Conservation (phyloP, 805 yeast genomes). For the Wickerhamiella qilinensis region DNA sequence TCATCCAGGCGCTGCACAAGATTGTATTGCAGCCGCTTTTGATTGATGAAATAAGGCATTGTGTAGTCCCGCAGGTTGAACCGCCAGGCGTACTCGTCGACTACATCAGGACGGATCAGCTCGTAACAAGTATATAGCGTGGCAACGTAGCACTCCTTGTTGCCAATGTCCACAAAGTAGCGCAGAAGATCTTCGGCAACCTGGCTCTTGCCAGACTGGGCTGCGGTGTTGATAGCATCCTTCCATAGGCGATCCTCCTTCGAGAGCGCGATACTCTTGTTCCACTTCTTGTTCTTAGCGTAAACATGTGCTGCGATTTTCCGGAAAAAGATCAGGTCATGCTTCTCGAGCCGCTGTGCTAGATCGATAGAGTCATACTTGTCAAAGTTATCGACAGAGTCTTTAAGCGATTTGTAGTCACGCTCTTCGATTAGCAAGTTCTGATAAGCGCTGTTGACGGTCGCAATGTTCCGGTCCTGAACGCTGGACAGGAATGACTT, state of each 20-base stretch:
- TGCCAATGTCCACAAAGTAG: slow-evolving; percentile 92
- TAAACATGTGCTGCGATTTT: slow-evolving; percentile 89
- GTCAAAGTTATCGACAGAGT: slow-evolving; percentile 77
- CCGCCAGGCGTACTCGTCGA: slow-evolving; percentile 82
- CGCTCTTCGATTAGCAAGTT: slow-evolving; percentile 91
- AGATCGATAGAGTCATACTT: slow-evolving; percentile 83
- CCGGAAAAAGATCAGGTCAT: slow-evolving; percentile 80
- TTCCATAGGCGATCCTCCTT: slow-evolving; percentile 90
- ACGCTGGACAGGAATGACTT: slow-evolving; percentile 90
- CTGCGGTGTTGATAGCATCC: slow-evolving; percentile 85
- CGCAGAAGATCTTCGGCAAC: slow-evolving; percentile 77
- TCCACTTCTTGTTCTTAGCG: slow-evolving; percentile 88
- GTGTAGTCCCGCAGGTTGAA: slow-evolving; percentile 68
- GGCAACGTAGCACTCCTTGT: slow-evolving; percentile 88
- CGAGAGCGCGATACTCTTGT: slow-evolving; percentile 70
- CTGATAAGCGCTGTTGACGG: slow-evolving; percentile 91
- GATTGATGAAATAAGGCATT: slow-evolving; percentile 81
- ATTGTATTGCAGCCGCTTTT: slow-evolving; percentile 63
- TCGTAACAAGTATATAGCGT: slow-evolving; percentile 75
- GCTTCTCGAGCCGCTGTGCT: slow-evolving; percentile 86
- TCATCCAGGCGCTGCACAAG: slow-evolving; percentile 46
- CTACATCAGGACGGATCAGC: slow-evolving; percentile 63
- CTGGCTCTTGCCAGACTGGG: slow-evolving; percentile 59
- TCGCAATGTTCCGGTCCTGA: slow-evolving; percentile 72
- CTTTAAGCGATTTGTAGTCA: slow-evolving; percentile 78